Percentiles rank a stretch among this genome's conserved stretches.
phyloP scores from a whole-genome alignment of 148 eudicot species.

The Nepenthes gracilis region DNA sequence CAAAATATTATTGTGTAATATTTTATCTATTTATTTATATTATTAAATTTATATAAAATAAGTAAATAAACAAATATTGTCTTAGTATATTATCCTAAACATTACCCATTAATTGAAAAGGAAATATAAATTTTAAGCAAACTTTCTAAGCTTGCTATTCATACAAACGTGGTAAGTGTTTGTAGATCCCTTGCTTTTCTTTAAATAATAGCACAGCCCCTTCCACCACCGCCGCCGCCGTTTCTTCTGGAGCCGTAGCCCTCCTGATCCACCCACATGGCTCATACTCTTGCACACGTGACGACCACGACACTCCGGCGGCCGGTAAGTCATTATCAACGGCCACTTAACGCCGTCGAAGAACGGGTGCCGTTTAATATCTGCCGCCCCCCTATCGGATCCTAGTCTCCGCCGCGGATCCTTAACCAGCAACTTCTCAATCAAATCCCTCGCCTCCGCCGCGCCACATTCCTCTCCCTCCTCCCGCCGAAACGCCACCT shows the following conservation, averaged over 20 bases:
- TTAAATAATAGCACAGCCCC: conserved; percentile 23
- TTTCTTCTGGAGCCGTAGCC: conserved; percentile 5
- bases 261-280: conserved; percentile 18
- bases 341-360: conserved; percentile 73
- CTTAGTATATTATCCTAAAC: no score
- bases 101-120: no score
- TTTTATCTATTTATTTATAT: no score
- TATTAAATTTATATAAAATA: no score
- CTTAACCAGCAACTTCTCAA: conserved; percentile 41
- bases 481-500: conserved; percentile 8
- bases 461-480: conserved; percentile 10
- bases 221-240: conserved; percentile 54
- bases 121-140: no score
- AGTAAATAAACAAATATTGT: no score
- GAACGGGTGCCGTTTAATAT: conserved; percentile 65
- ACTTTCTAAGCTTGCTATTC: neutral
- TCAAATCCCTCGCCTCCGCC: conserved; percentile 44
- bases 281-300: conserved; percentile 33
- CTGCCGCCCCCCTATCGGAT: conserved; percentile 56
- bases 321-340: conserved; percentile 51
- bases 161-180: neutral
- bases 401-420: conserved; percentile 61
- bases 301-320: conserved; percentile 61
- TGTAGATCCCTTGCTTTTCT: conserved; percentile 28
- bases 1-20: no score